Percentiles rank a stretch among this genome's conserved stretches.
Evolutionary conservation across 2,329 filamentous ascomycete species (phyloP).

Genomic region (Dactylellina leptospora): DNA sequence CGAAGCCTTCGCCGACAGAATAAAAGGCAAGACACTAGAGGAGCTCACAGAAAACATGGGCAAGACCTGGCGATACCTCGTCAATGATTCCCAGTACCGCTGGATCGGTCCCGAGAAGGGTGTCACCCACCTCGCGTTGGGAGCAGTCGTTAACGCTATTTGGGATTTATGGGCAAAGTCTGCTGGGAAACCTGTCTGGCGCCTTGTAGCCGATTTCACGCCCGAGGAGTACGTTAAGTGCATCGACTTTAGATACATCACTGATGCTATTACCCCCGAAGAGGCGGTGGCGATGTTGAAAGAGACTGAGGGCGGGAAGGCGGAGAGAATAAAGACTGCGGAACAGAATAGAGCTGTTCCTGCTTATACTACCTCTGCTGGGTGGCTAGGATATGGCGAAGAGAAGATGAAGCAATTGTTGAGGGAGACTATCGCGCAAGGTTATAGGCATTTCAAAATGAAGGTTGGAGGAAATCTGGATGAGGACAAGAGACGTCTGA

Average conservation of each 20-base stretch:
- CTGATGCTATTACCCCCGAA: slow-evolving; percentile 86
- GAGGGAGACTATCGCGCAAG: slow-evolving; percentile 76
- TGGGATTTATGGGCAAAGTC: slow-evolving; percentile 97
- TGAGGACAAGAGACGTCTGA: slow-evolving; percentile 74
- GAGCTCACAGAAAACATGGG: slow-evolving; percentile 83
- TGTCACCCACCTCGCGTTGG: slow-evolving; percentile 89
- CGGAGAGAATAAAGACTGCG: slow-evolving; percentile 76
- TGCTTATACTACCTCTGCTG: slow-evolving; percentile 88
- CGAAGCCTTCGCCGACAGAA: slow-evolving; percentile 76
- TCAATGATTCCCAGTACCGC: slow-evolving; percentile 85
- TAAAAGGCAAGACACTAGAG: slow-evolving; percentile 77
- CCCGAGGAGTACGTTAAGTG: slow-evolving; percentile 86
- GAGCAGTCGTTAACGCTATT: slow-evolving; percentile 86
- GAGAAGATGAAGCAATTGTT: slow-evolving; percentile 83
- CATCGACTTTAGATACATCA: slow-evolving; percentile 95
- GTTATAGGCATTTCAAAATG: slow-evolving; percentile 88
- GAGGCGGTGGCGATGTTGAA: slow-evolving; percentile 79
- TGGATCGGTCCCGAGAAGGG: slow-evolving; percentile 97
- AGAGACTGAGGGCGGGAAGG: slow-evolving; percentile 73
- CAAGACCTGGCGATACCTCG: slow-evolving; percentile 88
- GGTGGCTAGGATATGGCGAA: slow-evolving; percentile 90
- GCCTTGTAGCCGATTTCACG: slow-evolving; percentile 86
- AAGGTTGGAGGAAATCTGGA: slow-evolving; percentile 82
- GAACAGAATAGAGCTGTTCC: slow-evolving; percentile 78
- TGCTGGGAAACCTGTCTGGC: slow-evolving; percentile 87